These are phyloP conservation scores for Cordyceps fumosorosea DNA, from an alignment of 2,329 filamentous ascomycete species.

Conservation along the genomic window DNA sequence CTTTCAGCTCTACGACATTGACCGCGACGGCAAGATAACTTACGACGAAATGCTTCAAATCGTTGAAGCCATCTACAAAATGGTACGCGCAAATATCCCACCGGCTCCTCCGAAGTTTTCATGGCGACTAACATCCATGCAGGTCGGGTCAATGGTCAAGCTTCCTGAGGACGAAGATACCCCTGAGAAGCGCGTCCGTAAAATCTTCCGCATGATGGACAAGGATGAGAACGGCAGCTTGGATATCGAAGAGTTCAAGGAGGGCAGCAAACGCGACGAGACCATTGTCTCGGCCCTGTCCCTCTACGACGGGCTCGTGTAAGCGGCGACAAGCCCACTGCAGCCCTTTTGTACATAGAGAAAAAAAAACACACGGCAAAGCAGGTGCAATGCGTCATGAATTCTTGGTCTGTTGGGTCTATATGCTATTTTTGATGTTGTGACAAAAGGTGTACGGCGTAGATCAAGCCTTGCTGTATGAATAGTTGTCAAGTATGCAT, in stretches of 20 bases:
- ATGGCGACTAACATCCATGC: conserved; percentile 1
- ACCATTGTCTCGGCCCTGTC: conserved; percentile 97
- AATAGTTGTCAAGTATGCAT: neutral
- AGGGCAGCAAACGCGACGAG: conserved; percentile 97
- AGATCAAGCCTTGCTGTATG: neutral
- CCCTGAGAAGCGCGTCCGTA: conserved; percentile 92
- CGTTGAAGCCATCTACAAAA: conserved; percentile 99
- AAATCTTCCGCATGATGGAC: conserved; percentile 99
- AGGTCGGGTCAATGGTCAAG: conserved; percentile 99
- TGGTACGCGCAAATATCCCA: conserved; percentile 54
- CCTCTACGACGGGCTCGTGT: conserved; percentile 93
- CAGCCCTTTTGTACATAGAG: conserved; percentile 5
- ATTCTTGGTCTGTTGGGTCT: neutral
- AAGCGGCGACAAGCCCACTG: conserved; percentile 13
- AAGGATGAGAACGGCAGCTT: conserved; percentile 98
- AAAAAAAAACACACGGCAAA: conserved; percentile 12
- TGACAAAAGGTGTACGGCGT: neutral
- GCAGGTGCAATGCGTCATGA: conserved; percentile 1
- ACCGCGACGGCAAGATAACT: conserved; percentile 97
- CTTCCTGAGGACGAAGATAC: conserved; percentile 98
- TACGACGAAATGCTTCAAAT: conserved; percentile 99
- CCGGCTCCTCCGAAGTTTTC: neutral
- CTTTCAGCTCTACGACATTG: conserved; percentile 98
- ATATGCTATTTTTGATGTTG: neutral
- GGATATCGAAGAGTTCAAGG: conserved; percentile 98